Evolutionary conservation across 2,329 filamentous ascomycete genomes (phyloP), one percentile per base, ranked within the genome.

Genomic region (Fusarium sp.): DNA sequence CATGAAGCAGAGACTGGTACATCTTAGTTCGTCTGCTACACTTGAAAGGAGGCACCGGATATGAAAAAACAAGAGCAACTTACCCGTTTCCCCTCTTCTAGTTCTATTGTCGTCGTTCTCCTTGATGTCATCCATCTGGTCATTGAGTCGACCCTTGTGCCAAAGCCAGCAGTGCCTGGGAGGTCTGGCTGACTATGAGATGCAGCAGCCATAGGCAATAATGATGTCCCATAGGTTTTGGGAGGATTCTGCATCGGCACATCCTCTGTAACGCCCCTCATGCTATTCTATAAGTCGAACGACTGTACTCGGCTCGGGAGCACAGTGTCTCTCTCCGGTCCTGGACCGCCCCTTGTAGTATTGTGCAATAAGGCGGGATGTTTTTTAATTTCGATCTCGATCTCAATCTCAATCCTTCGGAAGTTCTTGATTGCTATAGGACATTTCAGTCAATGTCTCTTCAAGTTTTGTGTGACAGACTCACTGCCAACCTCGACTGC

Each of bases 401-500:
- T 69, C 38, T 58, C 65, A 30, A 69, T 69, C 38, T 58, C 65
- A 30, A 53, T 43, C 33, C 28, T 46, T 42, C 67, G 50, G 9
- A 58, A 69, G 37, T 69, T 69, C 28, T 63, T 68, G 11, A 71
- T 35, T 10, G 62, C 67, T 71, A 25, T 35, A 35, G 32, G 9
- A 19, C 21, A 25, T 23, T 44, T 19, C 25, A 16, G 16, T 57
- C 15, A 60, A 18, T 15, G 23, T 23, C 16, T 13, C 23, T 16
- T 15, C 12, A 23, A 28, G 23, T 42, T 47, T 6, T 16, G 43
- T 18, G 21, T 42, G 15, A 21, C 33, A 37, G n/a, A 67, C 67
- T 64, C 44, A 71, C 71, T 68, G 30, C 70, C 59, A 30, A 73
- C 52, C 44, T 71, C 70, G 21, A 71, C 16, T 32, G 61, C 61